Evolutionary conservation across 2,329 filamentous ascomycete genomes (phyloP).

Genomic region (Venturia oleaginea): DNA sequence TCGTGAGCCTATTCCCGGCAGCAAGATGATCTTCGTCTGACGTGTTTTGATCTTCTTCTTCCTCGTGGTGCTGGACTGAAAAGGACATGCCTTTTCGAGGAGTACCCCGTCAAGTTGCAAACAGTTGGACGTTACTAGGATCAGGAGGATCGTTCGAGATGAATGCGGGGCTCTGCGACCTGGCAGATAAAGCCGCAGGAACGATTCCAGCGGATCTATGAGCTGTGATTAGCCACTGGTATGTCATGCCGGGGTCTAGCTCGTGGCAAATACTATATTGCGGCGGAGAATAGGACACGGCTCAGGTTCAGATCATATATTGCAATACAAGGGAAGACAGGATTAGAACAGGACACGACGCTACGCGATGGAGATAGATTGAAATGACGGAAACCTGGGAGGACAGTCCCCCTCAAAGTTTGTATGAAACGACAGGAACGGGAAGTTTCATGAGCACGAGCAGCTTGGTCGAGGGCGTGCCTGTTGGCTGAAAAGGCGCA

Average conservation of each 20-base stretch:
- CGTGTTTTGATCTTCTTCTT: background rate
- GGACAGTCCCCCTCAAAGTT: background rate
- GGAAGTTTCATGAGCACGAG: slow-evolving; percentile 7
- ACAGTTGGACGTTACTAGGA: background rate
- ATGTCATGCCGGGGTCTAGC: background rate
- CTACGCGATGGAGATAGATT: slow-evolving; percentile 11
- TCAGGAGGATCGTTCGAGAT: background rate
- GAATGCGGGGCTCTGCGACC: slow-evolving; percentile 5
- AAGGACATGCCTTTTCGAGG: background rate
- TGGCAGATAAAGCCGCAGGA: background rate
- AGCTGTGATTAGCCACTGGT: slow-evolving; percentile 2
- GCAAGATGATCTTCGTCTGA: background rate
- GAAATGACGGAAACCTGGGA: background rate
- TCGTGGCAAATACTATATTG: background rate
- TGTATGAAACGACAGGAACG: slow-evolving; percentile 6
- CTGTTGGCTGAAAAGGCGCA: background rate
- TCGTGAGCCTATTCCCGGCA: background rate
- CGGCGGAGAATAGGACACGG: background rate
- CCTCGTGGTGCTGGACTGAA: background rate
- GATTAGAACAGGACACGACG: slow-evolving; percentile 7
- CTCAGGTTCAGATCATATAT: slow-evolving; percentile 5
- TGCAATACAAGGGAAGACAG: background rate
- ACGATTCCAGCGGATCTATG: background rate
- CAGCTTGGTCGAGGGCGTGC: background rate
- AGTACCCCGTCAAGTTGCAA: background rate